Base-by-base conservation (phyloP, 768 basidiomycete species). In the Naganishia onofrii region DNA sequence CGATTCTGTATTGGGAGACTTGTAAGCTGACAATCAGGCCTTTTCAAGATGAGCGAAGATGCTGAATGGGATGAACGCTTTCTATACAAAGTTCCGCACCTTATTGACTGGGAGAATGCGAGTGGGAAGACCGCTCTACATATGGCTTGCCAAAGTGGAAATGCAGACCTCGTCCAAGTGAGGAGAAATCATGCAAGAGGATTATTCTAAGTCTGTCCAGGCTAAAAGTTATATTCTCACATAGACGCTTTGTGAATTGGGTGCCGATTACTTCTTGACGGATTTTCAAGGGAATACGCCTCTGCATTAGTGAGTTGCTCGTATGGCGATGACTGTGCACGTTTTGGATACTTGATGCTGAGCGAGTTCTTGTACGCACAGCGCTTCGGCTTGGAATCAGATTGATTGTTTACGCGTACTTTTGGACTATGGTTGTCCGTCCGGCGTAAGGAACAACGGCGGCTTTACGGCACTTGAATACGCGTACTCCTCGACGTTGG, bases 391-490 rank as follows among this genome's bases (percentile, higher is more conserved):
- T 0, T 82, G 79, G 77, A 79, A 79, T 29, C 78, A 82, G 66
- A 36, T 80, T 29, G 73, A 76, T 87, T 86, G 92, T 53, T 88
- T 95, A 7, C 90, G 90, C 81, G 81, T 93, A 19, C 84, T 97
- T 56, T 90, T 97, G 70, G 91, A 93, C 79, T 85, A 90, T 70
- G 93, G 94, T 0, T 94, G 92, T 76, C 89, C 89, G 76, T 91
- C 87, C 78, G 83, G 86, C 31, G 88, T 88, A 26, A 86, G 89
- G 72, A 97, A 97, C 78, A 92, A 93, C 70, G 88, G 91, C 71
- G 93, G 93, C 0, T 96, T 93, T 79, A 91, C 90, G 12, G 89
- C 94, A 12, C 88, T 89, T 0, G 94, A 97, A 82, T 96, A 94
- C 80, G 92, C 93, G 19, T 96, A 91, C 79, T 91, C 90, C 87